A percentile compares a stretch with the other conserved stretches of the same genome.
phyloP scores from a whole-genome alignment of 2,329 filamentous ascomycete species.

The Microascus cirrosus region DNA sequence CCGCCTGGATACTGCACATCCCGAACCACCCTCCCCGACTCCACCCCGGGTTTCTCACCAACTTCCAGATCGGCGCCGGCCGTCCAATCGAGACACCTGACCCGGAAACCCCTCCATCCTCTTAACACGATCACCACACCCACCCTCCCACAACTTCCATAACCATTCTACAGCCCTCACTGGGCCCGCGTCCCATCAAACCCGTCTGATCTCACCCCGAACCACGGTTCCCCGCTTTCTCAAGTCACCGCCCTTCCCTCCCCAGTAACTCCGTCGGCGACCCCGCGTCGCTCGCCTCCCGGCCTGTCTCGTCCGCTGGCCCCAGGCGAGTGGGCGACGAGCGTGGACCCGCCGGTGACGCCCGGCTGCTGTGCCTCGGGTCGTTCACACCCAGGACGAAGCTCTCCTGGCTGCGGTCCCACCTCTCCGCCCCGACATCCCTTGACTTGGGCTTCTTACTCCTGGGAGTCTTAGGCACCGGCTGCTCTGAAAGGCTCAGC shows the following conservation, averaged over 20 bases:
- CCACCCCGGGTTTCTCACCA: not conserved
- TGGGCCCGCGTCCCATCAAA: not conserved
- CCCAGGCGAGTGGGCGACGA: no score
- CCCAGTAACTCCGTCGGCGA: not conserved
- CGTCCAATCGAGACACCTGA: not conserved
- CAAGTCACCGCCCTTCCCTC: not conserved
- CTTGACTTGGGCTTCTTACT: not conserved
- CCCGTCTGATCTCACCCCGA: slow-evolving; percentile 1
- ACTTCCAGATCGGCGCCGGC: not conserved
- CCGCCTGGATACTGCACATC: not conserved
- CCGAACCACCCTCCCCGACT: not conserved
- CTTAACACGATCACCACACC: not conserved
- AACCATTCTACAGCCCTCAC: not conserved
- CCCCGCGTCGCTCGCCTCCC: not conserved
- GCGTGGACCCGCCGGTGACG: slow-evolving; percentile 13
- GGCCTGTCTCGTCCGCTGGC: slow-evolving; percentile 10
- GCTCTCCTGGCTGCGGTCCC: slow-evolving; percentile 18
- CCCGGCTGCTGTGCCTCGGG: slow-evolving; percentile 13
- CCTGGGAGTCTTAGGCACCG: not conserved
- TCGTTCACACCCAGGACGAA: slow-evolving; percentile 18
- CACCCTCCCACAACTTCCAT: not conserved
- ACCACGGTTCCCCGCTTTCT: not conserved
- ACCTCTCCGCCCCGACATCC: slow-evolving; percentile 4
- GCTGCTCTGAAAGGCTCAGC: not conserved
- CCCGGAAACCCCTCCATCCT: not conserved